Evolutionary conservation across 1,284 basidiomycete genomes (phyloP).

Genomic region (Thecaphora thlaspeos): DNA sequence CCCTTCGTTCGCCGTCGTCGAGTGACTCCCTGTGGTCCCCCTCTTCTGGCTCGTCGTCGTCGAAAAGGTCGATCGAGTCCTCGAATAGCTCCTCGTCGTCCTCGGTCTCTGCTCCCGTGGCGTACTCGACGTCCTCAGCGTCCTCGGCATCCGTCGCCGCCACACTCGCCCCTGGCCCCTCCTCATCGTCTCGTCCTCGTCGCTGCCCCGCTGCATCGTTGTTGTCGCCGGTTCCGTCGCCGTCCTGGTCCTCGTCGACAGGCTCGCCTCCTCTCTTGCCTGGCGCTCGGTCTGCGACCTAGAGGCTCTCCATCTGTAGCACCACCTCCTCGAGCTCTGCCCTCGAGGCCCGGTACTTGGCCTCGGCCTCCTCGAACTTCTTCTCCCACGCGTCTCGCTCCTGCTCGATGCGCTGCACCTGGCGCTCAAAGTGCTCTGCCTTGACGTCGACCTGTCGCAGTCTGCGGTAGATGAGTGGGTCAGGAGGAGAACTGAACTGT

Average conservation of each 20-base stretch:
- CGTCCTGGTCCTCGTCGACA: not conserved
- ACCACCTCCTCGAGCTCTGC: slow-evolving; percentile 85
- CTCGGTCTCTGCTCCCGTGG: slow-evolving; percentile 1
- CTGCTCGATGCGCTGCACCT: slow-evolving; percentile 80
- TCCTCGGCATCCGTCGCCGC: too few species aligned
- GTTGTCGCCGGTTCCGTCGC: not conserved
- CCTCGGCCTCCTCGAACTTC: slow-evolving; percentile 83
- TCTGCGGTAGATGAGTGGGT: slow-evolving; percentile 61
- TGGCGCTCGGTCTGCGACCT: slow-evolving; percentile 21
- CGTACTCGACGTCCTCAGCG: too few species aligned
- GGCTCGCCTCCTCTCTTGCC: slow-evolving; percentile 1
- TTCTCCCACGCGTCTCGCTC: slow-evolving; percentile 92
- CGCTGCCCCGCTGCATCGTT: not conserved
- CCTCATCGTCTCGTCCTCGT: too few species aligned
- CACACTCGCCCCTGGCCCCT: too few species aligned
- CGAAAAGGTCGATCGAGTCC: slow-evolving; percentile 4
- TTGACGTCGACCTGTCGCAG: slow-evolving; percentile 96
- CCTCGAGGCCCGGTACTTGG: slow-evolving; percentile 76
- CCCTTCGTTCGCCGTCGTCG: not conserved
- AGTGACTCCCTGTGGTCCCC: not conserved
- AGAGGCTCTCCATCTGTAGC: slow-evolving; percentile 76
- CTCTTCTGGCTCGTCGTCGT: not conserved
- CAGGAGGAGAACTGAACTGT: not conserved
- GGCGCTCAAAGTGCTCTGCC: slow-evolving; percentile 96
- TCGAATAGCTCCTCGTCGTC: slow-evolving; percentile 5